These are phyloP conservation scores for Diplodia seriata DNA, from an alignment of 2,329 filamentous ascomycete species.

Conservation along the genomic window DNA sequence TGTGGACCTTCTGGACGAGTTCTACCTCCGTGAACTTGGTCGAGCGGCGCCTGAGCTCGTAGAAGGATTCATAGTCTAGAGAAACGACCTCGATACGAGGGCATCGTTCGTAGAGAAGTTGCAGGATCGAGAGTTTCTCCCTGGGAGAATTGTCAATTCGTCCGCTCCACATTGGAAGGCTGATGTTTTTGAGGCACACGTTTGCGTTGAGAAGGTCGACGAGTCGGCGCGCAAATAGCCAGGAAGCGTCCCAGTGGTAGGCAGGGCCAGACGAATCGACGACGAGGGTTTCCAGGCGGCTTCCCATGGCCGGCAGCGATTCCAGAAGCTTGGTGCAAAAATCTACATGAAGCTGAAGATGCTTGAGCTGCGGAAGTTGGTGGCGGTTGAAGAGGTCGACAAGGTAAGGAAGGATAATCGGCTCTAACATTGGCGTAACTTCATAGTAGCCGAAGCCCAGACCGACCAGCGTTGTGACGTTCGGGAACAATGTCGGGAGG, in stretches of 20 bases:
- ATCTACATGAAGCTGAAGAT: not conserved
- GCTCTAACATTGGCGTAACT: too few relatives aligned
- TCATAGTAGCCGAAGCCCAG: not conserved
- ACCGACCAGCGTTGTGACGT: not conserved
- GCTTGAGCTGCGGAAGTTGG: not conserved
- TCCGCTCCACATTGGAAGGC: not conserved
- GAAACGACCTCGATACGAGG: not conserved
- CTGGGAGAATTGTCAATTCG: too few relatives aligned
- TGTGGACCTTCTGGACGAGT: not conserved
- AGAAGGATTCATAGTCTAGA: not conserved
- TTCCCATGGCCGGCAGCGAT: not conserved
- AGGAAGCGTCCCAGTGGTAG: too few relatives aligned
- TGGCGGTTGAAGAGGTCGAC: not conserved
- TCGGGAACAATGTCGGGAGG: not conserved
- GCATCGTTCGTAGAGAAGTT: not conserved
- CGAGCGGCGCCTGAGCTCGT: not conserved
- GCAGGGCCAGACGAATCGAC: too few relatives aligned
- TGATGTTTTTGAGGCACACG: not conserved
- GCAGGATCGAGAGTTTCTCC: too few relatives aligned
- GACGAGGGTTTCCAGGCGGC: not conserved
- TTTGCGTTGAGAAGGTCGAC: not conserved
- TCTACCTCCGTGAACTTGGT: not conserved
- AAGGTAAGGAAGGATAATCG: not conserved
- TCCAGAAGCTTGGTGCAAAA: not conserved
- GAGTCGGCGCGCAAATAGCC: too few relatives aligned